Evolutionary conservation across 1,284 basidiomycete species (phyloP), one percentile per base, ranked within the genome.

Genomic region (Ceratobasidium sp.): DNA sequence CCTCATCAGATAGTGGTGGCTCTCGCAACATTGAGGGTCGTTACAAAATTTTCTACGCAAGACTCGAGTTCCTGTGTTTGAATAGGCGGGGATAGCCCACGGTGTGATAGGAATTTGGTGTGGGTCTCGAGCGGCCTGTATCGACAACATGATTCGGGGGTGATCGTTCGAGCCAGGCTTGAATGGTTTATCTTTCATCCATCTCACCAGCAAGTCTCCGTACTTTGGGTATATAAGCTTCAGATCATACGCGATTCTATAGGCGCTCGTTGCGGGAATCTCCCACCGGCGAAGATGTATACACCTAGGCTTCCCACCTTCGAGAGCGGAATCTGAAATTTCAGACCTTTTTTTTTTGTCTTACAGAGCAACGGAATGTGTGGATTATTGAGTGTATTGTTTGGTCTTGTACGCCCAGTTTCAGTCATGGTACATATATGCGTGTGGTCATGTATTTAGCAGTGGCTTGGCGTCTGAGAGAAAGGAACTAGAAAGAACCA

Each of bases 401-500:
- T n/a, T n/a, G n/a, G n/a, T n/a, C n/a, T n/a, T n/a, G n/a, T n/a
- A n/a, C n/a, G n/a, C n/a, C n/a, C n/a, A n/a, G n/a, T n/a, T n/a
- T n/a, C 52, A 53, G 52, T 28, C 52, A 32, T 16, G 1, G 30
- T n/a, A 34, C 57, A 58, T 58, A 58, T 39, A 58, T 21, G 36
- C 41, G 34, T 39, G 39, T 58, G 57, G 57, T 23, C 32, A 36
- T 41, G 34, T n/a, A n/a, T n/a, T n/a, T n/a, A n/a, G n/a, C 2
- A 32, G 57, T 58, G 57, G 57, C 57, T 58, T 58, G 57, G 39
- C 53, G 5, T 23, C 18, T 18, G 34, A 57, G 16, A 52, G 34
- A 26, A 60, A 61, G 59, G 59, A 61, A 46, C 59, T 61, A 21
- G 43, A 32, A 43, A 46, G 59, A 18, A 39, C 57, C 57, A 34